Conservation (phyloP, 306 rosid species). For the Vigna unguiculata region DNA sequence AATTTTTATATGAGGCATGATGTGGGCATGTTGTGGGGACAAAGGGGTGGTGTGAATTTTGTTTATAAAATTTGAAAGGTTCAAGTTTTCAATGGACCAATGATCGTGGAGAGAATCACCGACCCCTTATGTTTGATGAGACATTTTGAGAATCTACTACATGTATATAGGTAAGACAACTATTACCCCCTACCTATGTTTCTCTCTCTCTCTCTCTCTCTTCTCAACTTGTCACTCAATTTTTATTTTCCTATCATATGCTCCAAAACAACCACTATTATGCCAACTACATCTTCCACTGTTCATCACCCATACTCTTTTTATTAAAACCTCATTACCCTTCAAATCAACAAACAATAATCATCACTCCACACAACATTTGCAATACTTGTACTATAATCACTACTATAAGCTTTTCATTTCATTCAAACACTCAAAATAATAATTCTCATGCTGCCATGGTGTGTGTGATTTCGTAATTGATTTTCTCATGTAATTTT, state of each 20-base stretch:
- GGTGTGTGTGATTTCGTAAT: too few species aligned
- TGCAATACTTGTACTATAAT: conserved; percentile 23
- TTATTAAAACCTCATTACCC: conserved; percentile 39
- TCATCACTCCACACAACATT: conserved; percentile 47
- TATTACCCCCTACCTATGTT: conserved; percentile 21
- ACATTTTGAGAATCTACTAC: conserved; percentile 69
- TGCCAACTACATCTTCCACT: conserved; percentile 30
- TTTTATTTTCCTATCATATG: conserved; percentile 47
- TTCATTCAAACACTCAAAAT: conserved; percentile 20
- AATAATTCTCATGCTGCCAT: not conserved
- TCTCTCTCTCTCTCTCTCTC: conserved; percentile 44
- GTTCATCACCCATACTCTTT: conserved; percentile 36
- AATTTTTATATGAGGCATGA: conserved; percentile 16
- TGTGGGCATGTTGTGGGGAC: conserved; percentile 58
- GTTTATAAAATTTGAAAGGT: conserved; percentile 49
- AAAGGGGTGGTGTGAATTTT: conserved; percentile 41
- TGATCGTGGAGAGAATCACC: conserved; percentile 58
- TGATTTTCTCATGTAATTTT: not conserved
- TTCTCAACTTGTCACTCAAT: conserved; percentile 36
- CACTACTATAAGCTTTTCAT: not conserved
- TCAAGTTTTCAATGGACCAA: conserved; percentile 49
- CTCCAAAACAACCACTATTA: conserved; percentile 48
- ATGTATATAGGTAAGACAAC: conserved; percentile 38
- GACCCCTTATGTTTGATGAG: conserved; percentile 64
- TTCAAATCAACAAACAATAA: conserved; percentile 41